Conservation (phyloP, 306 rosid genomes). For the Benincasa hispida region DNA sequence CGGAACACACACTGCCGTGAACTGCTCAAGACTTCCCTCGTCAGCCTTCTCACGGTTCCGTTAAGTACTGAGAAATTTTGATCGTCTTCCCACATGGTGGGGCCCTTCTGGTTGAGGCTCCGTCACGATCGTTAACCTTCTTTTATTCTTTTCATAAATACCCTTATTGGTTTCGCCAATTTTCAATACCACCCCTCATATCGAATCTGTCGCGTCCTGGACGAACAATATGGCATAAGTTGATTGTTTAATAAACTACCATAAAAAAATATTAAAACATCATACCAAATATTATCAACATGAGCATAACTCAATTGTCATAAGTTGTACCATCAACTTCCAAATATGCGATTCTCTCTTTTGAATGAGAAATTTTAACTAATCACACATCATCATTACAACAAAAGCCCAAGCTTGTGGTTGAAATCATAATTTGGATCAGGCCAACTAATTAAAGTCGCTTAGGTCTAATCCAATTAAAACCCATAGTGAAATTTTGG, state of each 20-base stretch:
- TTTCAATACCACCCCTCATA: neutral
- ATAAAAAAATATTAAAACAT: too few relatives aligned
- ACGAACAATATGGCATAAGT: neutral
- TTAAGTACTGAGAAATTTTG: slow-evolving; percentile 28
- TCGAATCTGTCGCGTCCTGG: neutral
- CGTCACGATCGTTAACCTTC: slow-evolving; percentile 6
- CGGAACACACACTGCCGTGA: slow-evolving; percentile 54
- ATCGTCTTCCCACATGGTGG: neutral
- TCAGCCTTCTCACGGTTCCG: slow-evolving; percentile 69
- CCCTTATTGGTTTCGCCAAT: neutral
- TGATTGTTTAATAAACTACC: neutral
- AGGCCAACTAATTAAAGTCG: too few relatives aligned
- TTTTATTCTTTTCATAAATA: slow-evolving; percentile 3
- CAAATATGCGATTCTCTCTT: too few relatives aligned
- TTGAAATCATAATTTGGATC: too few relatives aligned
- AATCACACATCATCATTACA: too few relatives aligned
- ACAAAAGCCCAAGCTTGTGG: too few relatives aligned
- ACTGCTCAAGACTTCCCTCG: slow-evolving; percentile 22
- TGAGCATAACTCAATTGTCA: too few relatives aligned
- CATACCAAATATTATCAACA: too few relatives aligned
- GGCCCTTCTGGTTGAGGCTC: neutral
- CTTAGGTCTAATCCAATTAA: too few relatives aligned
- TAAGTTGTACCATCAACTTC: too few relatives aligned
- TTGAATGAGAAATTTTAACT: too few relatives aligned
- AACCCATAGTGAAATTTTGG: too few relatives aligned